These are phyloP conservation scores for Hamamelis virginiana DNA, from an alignment of 164 flowering plant genomes.

Conservation along the genomic window DNA sequence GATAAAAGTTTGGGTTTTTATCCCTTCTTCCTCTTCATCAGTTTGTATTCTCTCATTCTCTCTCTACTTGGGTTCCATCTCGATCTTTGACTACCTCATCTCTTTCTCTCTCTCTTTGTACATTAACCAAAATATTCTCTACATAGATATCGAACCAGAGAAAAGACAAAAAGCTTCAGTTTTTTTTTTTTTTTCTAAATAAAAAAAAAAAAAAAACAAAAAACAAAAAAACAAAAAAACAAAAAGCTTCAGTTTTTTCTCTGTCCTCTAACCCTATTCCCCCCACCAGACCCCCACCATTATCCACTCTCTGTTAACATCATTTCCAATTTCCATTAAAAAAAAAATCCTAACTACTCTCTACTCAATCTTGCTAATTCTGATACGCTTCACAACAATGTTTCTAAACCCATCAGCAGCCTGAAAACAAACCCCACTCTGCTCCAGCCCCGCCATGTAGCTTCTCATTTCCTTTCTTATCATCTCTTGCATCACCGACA, in stretches of 20 bases:
- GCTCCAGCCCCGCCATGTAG: slow-evolving; percentile 57
- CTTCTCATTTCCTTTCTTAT: slow-evolving; percentile 77
- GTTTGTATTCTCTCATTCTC: too few species aligned
- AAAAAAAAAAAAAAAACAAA: too few species aligned
- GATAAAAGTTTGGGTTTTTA: too few species aligned
- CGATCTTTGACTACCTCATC: neutral
- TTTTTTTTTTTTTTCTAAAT: too few species aligned
- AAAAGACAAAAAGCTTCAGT: too few species aligned
- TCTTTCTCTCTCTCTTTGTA: slow-evolving; percentile 22
- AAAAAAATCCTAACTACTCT: neutral
- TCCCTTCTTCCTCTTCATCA: too few species aligned
- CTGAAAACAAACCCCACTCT: slow-evolving; percentile 32
- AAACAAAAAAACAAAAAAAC: too few species aligned
- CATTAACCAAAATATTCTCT: slow-evolving; percentile 23
- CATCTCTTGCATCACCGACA: slow-evolving; percentile 85
- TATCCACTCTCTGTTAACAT: neutral
- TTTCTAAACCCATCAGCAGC: slow-evolving; percentile 37
- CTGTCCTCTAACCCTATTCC: neutral
- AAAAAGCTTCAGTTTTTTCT: slow-evolving; percentile 1
- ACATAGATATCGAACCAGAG: neutral
- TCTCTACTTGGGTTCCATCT: too few species aligned
- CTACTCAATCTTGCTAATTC: slow-evolving; percentile 36
- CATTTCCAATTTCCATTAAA: too few species aligned
- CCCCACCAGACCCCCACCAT: too few species aligned
- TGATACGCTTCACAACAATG: slow-evolving; percentile 30